Evolutionary conservation across 75 land plant species (phyloP).

Genomic region (Picea sitchensis): DNA sequence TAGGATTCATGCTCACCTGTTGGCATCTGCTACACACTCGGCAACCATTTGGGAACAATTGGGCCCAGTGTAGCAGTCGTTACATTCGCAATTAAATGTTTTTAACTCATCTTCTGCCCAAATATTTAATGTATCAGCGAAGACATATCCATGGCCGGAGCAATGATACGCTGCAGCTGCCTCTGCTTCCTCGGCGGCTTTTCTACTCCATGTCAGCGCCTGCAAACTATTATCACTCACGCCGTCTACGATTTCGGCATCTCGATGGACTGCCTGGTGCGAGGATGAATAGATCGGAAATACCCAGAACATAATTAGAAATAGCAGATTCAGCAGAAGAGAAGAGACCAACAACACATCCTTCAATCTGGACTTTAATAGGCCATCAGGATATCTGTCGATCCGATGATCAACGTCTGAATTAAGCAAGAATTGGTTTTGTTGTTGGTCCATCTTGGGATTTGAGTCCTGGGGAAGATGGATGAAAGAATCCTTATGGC

Average conservation of each 20-base stretch:
- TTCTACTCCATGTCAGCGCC: conserved; percentile 30
- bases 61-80: conserved; percentile 13
- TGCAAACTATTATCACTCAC: not conserved
- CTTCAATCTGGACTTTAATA: no score
- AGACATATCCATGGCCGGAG: conserved; percentile 58
- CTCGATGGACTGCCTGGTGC: no score
- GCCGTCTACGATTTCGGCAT: not conserved
- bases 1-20: not conserved
- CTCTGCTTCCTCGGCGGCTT: conserved; percentile 45
- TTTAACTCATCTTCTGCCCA: not conserved
- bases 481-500: no score
- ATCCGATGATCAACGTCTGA: no score
- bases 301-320: no score
- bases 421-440: no score
- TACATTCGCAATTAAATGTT: conserved; percentile 13
- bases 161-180: conserved; percentile 31
- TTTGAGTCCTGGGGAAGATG: no score
- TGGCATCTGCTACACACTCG: not conserved
- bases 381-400: no score
- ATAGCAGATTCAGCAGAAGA: no score
- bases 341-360: no score
- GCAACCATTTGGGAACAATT: conserved; percentile 11
- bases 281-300: no score
- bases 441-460: no score
- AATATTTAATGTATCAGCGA: conserved; percentile 7